These are phyloP conservation scores for Curvularia eragrostidis DNA, from an alignment of 2,329 filamentous ascomycete species.

Conservation along the genomic window DNA sequence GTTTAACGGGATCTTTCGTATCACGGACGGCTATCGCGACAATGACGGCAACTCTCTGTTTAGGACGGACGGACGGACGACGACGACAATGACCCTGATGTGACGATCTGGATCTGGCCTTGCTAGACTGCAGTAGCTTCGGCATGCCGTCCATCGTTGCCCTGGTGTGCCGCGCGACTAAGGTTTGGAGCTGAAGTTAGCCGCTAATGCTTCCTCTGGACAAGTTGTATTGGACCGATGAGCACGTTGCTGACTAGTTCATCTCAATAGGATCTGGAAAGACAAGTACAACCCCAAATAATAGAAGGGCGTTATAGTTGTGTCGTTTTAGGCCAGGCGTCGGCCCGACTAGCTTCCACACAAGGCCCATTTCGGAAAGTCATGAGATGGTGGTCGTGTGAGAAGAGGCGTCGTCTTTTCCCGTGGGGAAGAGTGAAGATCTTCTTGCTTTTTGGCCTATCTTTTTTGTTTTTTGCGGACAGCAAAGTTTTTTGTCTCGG, in stretches of 20 bases:
- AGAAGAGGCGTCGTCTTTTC: conserved; percentile 1
- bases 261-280: conserved; percentile 85
- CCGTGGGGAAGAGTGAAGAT: conserved; percentile 5
- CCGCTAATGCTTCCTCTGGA: conserved; percentile 1
- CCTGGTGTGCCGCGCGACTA: neutral
- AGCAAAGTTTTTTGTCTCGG: neutral
- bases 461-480: neutral
- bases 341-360: conserved; percentile 4
- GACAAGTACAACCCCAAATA: conserved; percentile 79
- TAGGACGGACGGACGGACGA: neutral
- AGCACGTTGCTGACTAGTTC: conserved; percentile 38
- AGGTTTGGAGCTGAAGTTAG: conserved; percentile 6
- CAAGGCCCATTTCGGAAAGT: conserved; percentile 8
- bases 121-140: conserved; percentile 11
- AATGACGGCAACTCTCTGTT: conserved; percentile 13
- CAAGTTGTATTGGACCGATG: conserved; percentile 2
- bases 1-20: neutral
- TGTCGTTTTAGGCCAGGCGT: conserved; percentile 4
- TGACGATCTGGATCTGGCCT: conserved; percentile 12
- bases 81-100: neutral
- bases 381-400: conserved; percentile 10
- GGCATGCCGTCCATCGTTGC: conserved; percentile 7
- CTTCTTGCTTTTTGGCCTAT: conserved; percentile 1
- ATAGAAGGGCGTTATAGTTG: conserved; percentile 12
- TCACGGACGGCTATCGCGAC: conserved; percentile 17